These are phyloP conservation scores for Hymenoscyphus albidus DNA, from an alignment of 2,329 filamentous ascomycete genomes.

Conservation along the genomic window DNA sequence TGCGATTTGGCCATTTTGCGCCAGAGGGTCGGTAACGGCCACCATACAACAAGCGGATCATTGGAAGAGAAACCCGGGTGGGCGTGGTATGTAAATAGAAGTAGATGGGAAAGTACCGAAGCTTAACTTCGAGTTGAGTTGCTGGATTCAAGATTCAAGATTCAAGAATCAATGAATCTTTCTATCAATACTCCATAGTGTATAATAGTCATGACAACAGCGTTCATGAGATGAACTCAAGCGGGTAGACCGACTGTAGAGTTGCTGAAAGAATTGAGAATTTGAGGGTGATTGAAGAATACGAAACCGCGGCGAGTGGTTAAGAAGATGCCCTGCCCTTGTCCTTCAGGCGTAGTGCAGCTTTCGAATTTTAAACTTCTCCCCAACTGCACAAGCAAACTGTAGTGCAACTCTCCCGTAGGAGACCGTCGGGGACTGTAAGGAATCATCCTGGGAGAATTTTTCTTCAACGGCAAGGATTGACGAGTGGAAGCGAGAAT, in stretches of 20 bases:
- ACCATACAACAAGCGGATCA: not conserved
- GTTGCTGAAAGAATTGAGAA: no score
- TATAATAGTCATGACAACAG: no score
- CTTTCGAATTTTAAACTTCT: not conserved
- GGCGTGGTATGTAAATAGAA: not conserved
- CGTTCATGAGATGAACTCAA: no score
- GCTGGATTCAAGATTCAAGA: no score
- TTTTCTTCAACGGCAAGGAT: not conserved
- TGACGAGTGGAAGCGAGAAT: not conserved
- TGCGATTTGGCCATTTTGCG: no score
- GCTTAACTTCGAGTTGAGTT: no score
- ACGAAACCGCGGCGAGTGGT: not conserved
- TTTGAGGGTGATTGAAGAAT: no score
- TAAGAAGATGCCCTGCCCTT: not conserved
- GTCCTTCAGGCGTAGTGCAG: not conserved
- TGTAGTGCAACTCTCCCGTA: not conserved
- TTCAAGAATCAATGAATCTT: no score
- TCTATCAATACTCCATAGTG: no score
- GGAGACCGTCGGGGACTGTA: no score
- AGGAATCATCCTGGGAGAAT: not conserved
- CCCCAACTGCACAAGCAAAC: not conserved
- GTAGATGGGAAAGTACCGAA: not conserved
- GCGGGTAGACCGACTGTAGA: no score
- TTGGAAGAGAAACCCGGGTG: not conserved
- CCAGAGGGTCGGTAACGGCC: no score